Percentiles rank a stretch among this genome's conserved stretches.
These are phyloP conservation scores for Hanseniaspora thailandica DNA, from an alignment of 805 yeast genomes.

Conservation along the genomic window DNA sequence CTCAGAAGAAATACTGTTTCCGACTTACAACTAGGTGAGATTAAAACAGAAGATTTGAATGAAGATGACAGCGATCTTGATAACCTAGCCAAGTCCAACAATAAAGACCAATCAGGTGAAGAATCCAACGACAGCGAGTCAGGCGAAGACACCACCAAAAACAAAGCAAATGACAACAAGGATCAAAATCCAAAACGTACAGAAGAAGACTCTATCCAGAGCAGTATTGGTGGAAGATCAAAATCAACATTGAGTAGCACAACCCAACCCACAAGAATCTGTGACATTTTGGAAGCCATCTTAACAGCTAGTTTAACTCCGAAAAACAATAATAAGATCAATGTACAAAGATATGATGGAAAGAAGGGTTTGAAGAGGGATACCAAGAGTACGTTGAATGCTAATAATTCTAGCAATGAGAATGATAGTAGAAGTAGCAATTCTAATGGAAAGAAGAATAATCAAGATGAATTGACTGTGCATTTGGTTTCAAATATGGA, in stretches of 20 bases:
- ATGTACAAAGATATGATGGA: constrained; percentile 51
- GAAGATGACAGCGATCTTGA: constrained; percentile 2
- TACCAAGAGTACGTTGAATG: constrained; percentile 22
- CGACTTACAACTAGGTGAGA: neutral
- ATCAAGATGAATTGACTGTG: constrained; percentile 23
- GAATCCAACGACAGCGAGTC: constrained; percentile 4
- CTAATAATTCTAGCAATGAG: neutral
- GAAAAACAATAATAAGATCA: constrained; percentile 28
- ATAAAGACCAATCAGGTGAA: neutral
- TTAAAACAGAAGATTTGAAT: neutral
- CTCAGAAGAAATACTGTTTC: constrained; percentile 10
- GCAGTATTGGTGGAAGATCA: constrained; percentile 10
- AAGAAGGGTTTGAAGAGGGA: constrained; percentile 38
- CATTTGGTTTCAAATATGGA: constrained; percentile 36
- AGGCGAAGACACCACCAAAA: neutral
- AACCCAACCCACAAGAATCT: constrained; percentile 22
- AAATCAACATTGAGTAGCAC: constrained; percentile 6
- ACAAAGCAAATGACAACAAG: neutral
- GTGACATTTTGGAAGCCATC: constrained; percentile 65
- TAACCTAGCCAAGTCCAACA: neutral
- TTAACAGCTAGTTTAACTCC: constrained; percentile 39
- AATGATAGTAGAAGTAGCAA: neutral
- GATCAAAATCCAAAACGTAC: neutral
- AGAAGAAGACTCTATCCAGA: constrained; percentile 8
- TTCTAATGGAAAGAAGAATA: neutral